Conservation (phyloP, 2,329 filamentous ascomycete genomes). For the Fusarium marasasianum region DNA sequence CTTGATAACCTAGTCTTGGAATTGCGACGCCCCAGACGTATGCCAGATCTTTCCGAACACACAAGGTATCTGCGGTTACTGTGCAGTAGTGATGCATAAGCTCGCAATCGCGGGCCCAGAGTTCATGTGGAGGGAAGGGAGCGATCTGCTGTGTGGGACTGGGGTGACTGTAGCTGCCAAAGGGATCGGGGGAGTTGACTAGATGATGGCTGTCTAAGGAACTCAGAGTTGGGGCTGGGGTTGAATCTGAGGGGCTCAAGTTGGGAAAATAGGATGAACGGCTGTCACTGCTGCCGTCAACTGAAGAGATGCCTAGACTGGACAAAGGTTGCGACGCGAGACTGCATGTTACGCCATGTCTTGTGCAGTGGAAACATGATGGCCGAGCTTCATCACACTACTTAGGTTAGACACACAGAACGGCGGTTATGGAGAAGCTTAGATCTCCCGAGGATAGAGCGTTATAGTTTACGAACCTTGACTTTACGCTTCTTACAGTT, state of each 20-base stretch:
- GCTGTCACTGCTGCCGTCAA: background rate
- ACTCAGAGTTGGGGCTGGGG: background rate
- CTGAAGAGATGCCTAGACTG: background rate
- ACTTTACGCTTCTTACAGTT: constrained; percentile 48
- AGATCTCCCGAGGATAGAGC: background rate
- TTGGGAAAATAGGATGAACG: constrained; percentile 20
- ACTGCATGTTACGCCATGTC: constrained; percentile 44
- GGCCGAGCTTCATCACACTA: constrained; percentile 44
- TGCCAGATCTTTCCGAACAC: constrained; percentile 33
- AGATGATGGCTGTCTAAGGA: constrained; percentile 9
- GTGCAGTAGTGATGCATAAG: constrained; percentile 47
- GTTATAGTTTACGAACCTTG: constrained; percentile 39
- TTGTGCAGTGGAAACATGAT: constrained; percentile 45
- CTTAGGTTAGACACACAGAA: constrained; percentile 5
- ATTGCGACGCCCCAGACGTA: constrained; percentile 43
- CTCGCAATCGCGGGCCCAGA: constrained; percentile 39
- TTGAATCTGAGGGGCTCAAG: constrained; percentile 20
- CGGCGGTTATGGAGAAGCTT: background rate
- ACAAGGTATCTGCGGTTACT: constrained; percentile 38
- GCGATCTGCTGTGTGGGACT: constrained; percentile 32
- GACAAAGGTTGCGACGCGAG: constrained; percentile 18
- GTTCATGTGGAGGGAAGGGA: constrained; percentile 37
- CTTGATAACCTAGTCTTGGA: constrained; percentile 41
- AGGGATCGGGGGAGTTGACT: constrained; percentile 7
- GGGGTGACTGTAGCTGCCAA: constrained; percentile 10